These are phyloP conservation scores for Trypanosoma lewisi DNA, from an alignment of 208 protist species.

Conservation along the genomic window DNA sequence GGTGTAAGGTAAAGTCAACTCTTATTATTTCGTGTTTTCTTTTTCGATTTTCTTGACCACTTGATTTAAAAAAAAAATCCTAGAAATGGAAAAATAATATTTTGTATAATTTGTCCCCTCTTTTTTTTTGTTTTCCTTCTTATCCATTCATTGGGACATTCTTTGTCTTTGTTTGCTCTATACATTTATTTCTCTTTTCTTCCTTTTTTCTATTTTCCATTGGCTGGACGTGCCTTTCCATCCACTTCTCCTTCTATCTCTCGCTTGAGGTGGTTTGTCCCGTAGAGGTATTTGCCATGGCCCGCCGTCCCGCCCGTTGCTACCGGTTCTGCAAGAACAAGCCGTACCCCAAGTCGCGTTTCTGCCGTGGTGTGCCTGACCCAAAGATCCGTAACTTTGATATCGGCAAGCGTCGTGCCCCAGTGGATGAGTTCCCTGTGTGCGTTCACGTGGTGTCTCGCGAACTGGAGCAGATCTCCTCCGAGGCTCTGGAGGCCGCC, in stretches of 20 bases:
- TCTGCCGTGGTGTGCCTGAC: slow-evolving; percentile 99
- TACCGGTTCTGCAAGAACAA: slow-evolving; percentile 70
- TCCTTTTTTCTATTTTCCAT: too few species aligned
- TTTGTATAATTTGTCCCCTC: too few species aligned
- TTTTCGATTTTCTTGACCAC: slow-evolving; percentile 23
- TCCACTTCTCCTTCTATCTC: background rate
- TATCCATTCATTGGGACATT: too few species aligned
- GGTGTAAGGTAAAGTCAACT: slow-evolving; percentile 3
- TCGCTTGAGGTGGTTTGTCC: slow-evolving; percentile 24
- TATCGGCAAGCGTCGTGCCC: slow-evolving; percentile 96
- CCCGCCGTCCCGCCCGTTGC: slow-evolving; percentile 50
- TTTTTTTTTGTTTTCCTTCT: too few species aligned
- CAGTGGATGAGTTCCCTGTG: slow-evolving; percentile 96
- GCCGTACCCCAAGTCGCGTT: slow-evolving; percentile 85
- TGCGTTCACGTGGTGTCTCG: slow-evolving; percentile 97
- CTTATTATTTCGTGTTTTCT: slow-evolving; percentile 10
- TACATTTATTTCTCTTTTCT: too few species aligned
- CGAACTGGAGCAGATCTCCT: slow-evolving; percentile 98
- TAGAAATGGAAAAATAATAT: too few species aligned
- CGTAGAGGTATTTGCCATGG: slow-evolving; percentile 26
- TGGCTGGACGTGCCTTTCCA: too few species aligned
- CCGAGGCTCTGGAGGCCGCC: slow-evolving; percentile 98
- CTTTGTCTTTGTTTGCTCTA: too few species aligned
- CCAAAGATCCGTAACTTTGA: slow-evolving; percentile 98
- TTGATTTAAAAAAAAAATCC: too few species aligned